Base-by-base conservation (phyloP, 495 filamentous ascomycete genomes). In the Hypoxylon cercidicola region DNA sequence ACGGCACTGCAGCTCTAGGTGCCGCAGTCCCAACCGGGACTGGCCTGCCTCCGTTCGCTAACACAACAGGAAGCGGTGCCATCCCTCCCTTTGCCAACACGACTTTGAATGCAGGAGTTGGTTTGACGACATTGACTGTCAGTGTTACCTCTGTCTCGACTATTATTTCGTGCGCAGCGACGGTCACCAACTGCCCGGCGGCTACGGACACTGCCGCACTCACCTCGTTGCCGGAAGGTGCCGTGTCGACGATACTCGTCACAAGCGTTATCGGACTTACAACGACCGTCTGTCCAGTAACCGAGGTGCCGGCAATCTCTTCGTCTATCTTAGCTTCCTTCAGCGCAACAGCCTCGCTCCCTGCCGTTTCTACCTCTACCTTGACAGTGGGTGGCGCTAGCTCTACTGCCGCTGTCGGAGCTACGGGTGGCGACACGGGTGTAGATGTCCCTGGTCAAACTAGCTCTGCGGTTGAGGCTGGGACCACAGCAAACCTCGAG, bases 201-300 rank as follows among this genome's bases (percentile, higher is more conserved):
- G 55, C 57, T 0, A 59, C 61, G 9, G 62, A 68, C 9, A 66
- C 61, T 1, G 53, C 52, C 3, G 65, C 39, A 5, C 60, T 69
- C 13, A 65, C 57, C 45, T 60, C 69, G 2, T 23, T 69, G 11
- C 65, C 69, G 10, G n/a, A 47, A 25, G 69, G 45, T 20, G 69
- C 65, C 7, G 49, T 65, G 37, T 72, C 69, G 40, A 69, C 64
- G 32, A 50, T 66, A 6, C 34, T 70, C 1, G 52, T 72, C 12
- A 72, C 70, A 10, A 67, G 48, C n/a, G 63, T 68, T 34, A 59
- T 72, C 49, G 70, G 48, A 16, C n/a, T 70, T 9, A 72, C 69
- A n/a, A 72, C 69, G 9, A 72, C 63, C 25, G 69, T 70, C n/a
- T 72, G 69, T 54, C 62, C 66, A 12, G 66, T 72, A 34, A 67